Percentiles rank a stretch among this genome's conserved stretches.
Evolutionary conservation across 75 land plant species (phyloP).

Genomic region (Cunninghamia lanceolata): DNA sequence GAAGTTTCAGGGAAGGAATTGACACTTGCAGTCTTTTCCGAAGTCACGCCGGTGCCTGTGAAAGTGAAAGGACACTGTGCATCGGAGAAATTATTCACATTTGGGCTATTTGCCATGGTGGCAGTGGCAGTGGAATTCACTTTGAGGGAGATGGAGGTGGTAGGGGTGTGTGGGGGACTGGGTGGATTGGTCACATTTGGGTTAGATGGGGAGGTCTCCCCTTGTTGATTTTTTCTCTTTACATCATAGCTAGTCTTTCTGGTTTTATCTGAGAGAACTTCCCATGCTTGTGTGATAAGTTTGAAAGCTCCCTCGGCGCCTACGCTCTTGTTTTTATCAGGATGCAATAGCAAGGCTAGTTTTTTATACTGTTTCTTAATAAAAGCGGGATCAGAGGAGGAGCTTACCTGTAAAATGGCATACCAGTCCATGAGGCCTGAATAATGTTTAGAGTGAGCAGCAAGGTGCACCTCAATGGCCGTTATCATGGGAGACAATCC

Average conservation of each 20-base stretch:
- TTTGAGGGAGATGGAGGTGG: no score
- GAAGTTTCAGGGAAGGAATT: no score
- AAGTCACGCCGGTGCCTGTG: no score
- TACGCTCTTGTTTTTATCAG: slow-evolving; percentile 5
- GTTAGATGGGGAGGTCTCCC: slow-evolving; percentile 19
- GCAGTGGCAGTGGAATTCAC: no score
- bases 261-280: slow-evolving; percentile 8
- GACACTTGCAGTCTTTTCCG: no score
- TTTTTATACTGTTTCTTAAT: slow-evolving; percentile 14
- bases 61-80: no score
- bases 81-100: no score
- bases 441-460: background rate
- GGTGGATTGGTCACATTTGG: no score
- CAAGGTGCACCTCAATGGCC: background rate
- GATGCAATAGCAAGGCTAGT: slow-evolving; percentile 1
- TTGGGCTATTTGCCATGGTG: no score
- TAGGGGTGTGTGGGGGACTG: no score
- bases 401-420: slow-evolving; percentile 3
- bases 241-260: slow-evolving; percentile 9
- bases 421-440: background rate
- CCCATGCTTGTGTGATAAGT: slow-evolving; percentile 7
- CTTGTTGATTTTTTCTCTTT: background rate
- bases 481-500: background rate
- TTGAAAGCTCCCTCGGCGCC: slow-evolving; percentile 14
- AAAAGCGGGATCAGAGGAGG: background rate